These are phyloP conservation scores for Fraxinus pennsylvanica DNA, from an alignment of 257 asterid species.

Conservation along the genomic window DNA sequence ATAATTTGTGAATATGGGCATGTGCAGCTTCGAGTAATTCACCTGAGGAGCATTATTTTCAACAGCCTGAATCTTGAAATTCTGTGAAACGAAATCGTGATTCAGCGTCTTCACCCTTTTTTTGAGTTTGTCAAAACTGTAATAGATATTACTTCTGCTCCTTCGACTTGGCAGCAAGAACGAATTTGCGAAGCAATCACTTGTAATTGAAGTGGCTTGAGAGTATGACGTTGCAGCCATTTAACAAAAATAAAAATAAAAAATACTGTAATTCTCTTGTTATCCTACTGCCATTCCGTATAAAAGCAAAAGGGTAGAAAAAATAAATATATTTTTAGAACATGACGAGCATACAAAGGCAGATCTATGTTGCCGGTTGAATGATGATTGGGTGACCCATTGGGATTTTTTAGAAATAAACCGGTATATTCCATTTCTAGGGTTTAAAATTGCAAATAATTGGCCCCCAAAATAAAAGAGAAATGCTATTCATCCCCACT, in stretches of 20 bases:
- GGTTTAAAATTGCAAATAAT: neutral
- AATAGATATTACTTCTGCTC: slow-evolving; percentile 5
- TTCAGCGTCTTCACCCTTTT: slow-evolving; percentile 21
- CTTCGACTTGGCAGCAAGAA: slow-evolving; percentile 19
- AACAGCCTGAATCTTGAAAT: slow-evolving; percentile 36
- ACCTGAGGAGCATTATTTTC: slow-evolving; percentile 31
- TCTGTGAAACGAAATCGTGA: slow-evolving; percentile 24
- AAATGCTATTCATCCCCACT: too few relatives aligned
- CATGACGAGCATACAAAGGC: too few relatives aligned
- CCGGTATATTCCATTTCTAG: neutral
- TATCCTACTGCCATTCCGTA: neutral
- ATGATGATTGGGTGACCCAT: neutral
- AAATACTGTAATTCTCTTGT: slow-evolving; percentile 17
- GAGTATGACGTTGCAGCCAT: neutral
- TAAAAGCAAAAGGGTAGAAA: too few relatives aligned
- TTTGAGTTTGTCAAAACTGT: slow-evolving; percentile 19
- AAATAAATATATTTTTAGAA: neutral
- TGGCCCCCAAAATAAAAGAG: neutral
- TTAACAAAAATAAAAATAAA: neutral
- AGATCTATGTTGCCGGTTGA: neutral
- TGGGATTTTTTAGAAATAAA: neutral
- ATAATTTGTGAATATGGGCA: neutral
- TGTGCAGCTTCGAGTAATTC: slow-evolving; percentile 17
- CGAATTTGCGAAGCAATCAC: slow-evolving; percentile 26
- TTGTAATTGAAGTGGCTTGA: slow-evolving; percentile 20